Percentiles rank a stretch among this genome's conserved stretches.
Evolutionary conservation across 768 basidiomycete species (phyloP).

Genomic region (Trichaptum fuscoviolaceum): DNA sequence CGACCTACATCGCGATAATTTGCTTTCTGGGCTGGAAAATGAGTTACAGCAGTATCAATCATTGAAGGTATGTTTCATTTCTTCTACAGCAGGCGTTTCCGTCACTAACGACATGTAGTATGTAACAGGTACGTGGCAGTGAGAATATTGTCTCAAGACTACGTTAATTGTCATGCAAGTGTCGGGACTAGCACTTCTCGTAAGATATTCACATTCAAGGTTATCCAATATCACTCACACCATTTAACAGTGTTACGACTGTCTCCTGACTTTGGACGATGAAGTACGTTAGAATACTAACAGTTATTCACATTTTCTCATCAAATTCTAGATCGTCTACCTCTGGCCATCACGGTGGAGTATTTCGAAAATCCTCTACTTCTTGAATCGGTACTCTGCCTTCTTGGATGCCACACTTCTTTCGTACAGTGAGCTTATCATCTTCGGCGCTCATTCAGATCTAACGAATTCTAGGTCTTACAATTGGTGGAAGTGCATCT

Average conservation of each 20-base stretch:
- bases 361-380: background rate
- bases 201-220: no score
- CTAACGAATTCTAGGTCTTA: background rate
- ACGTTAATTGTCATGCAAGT: no score
- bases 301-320: no score
- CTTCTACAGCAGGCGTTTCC: background rate
- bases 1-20: background rate
- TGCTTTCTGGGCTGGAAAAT: background rate
- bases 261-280: background rate
- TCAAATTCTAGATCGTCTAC: background rate
- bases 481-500: background rate
- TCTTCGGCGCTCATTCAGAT: background rate
- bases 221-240: background rate
- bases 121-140: background rate
- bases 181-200: no score
- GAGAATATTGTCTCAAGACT: background rate
- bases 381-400: background rate
- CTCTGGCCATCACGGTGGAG: background rate
- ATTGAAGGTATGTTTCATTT: background rate
- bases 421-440: background rate
- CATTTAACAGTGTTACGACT: background rate
- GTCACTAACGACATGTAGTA: background rate
- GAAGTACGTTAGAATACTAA: background rate
- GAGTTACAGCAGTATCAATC: background rate
- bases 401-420: background rate